These are phyloP conservation scores for Plasmodium fragile DNA, from an alignment of 169 alveolate species.

Conservation along the genomic window DNA sequence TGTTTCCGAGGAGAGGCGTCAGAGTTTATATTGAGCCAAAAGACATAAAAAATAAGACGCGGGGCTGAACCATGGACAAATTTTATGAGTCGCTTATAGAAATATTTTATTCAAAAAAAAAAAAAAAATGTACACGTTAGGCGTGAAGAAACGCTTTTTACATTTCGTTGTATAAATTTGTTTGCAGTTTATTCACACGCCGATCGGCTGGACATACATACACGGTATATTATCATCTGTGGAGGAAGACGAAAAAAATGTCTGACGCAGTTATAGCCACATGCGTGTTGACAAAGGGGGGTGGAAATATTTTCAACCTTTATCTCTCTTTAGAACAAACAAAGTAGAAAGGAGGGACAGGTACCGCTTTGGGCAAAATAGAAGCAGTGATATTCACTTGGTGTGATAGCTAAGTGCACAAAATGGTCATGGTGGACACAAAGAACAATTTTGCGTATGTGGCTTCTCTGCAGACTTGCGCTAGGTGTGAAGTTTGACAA, in stretches of 20 bases:
- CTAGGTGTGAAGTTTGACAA: not conserved
- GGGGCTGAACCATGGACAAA: not conserved
- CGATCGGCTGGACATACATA: not conserved
- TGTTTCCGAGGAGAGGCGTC: not conserved
- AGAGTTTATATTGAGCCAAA: not conserved
- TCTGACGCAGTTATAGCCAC: not conserved
- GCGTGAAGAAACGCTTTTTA: not conserved
- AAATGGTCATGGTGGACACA: not conserved
- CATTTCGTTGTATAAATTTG: not conserved
- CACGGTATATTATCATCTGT: not conserved
- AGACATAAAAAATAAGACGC: not conserved
- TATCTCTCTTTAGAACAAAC: not conserved
- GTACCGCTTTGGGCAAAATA: not conserved
- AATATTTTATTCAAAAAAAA: not conserved
- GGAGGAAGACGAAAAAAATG: not conserved
- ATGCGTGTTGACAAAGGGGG: not conserved
- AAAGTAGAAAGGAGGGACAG: not conserved
- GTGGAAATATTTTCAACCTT: not conserved
- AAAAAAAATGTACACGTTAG: not conserved
- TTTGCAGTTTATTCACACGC: not conserved
- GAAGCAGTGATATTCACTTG: not conserved
- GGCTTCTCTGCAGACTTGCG: not conserved
- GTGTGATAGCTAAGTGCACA: not conserved
- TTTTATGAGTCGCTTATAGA: not conserved
- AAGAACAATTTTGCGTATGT: not conserved